Evolutionary conservation across 2,329 filamentous ascomycete genomes (phyloP), one percentile per base, ranked within the genome.

Genomic region (Diaporthe australafricana): DNA sequence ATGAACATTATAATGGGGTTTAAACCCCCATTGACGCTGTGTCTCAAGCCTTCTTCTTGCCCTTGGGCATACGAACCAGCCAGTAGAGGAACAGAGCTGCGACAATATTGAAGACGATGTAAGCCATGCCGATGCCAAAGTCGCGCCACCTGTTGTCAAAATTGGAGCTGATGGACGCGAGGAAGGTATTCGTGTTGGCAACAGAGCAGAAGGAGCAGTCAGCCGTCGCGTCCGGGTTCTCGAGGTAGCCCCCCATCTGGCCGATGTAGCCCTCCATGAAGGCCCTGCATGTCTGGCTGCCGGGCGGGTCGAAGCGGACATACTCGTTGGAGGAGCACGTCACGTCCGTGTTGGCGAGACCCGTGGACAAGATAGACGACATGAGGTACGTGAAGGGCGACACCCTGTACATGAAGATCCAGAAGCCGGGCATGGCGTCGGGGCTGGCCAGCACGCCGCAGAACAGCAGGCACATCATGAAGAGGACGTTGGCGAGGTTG

Each of bases 331-430:
- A 75, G 0, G 93, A 89, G 80, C 95, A 98, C 0, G 79, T 75
- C 40, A 96, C 90, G 0, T 82, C 62, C 0, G 89, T 89, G 76
- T 92, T 91, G 50, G 93, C 92, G 6, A 97, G 83, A 3, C 89
- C 93, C 0, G 88, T 89, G 0, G 91, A 87, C 0, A 96, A 81
- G 83, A 97, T 90, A 27, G 91, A 93, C 12, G 88, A 87, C 32
- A 96, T 89, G 20, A 96, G 84, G 79, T 97, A 98, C 0, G 93
- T 95, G 76, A 98, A 93, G 0, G 95, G 94, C 0, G 92, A 94
- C 62, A 95, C 83, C 57, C 92, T 89, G 82, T 96, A 96, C 91
- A 95, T 93, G 85, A 94, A 94, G 76, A 92, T 91, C 93, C 93
- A 96, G 86, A 95, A 95, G 7, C 88, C 84, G 0, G 93, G 93